phyloP scores from a whole-genome alignment of 805 yeast genomes.

The Isabelozyma rhagii region DNA sequence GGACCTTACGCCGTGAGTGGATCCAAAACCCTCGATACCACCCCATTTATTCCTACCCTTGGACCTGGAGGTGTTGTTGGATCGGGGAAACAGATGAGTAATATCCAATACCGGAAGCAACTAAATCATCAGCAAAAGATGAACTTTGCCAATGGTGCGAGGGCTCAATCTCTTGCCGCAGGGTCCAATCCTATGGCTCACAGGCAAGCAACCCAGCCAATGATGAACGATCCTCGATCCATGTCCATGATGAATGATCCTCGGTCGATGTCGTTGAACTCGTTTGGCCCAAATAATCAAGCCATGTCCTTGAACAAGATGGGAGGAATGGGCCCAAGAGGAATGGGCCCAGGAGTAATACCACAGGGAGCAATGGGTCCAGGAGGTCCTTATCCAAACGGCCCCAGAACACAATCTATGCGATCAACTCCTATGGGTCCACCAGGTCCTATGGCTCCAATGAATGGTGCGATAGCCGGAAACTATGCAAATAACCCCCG shows the following conservation, averaged over 20 bases:
- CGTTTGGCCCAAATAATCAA: not conserved
- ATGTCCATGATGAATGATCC: slow-evolving; percentile 46
- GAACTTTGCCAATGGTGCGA: slow-evolving; percentile 45
- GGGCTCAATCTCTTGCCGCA: slow-evolving; percentile 37
- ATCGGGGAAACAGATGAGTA: slow-evolving; percentile 31
- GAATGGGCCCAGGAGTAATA: slow-evolving; percentile 3
- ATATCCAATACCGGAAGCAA: slow-evolving; percentile 65
- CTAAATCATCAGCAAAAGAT: slow-evolving; percentile 65
- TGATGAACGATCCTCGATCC: slow-evolving; percentile 24
- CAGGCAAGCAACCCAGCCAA: slow-evolving; percentile 1
- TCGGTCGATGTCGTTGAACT: slow-evolving; percentile 16
- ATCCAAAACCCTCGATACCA: slow-evolving; percentile 45
- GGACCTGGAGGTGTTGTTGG: slow-evolving; percentile 28
- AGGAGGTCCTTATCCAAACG: slow-evolving; percentile 5
- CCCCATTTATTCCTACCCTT: slow-evolving; percentile 75
- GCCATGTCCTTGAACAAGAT: not conserved
- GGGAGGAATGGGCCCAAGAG: slow-evolving; percentile 3
- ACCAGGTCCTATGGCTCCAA: slow-evolving; percentile 1
- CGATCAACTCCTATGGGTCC: slow-evolving; percentile 1
- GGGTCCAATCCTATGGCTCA: slow-evolving; percentile 27
- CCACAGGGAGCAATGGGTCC: slow-evolving; percentile 1
- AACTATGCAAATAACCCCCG: slow-evolving; percentile 11
- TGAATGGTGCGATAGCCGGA: slow-evolving; percentile 1
- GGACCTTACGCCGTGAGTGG: slow-evolving; percentile 58
- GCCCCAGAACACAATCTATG: slow-evolving; percentile 8